Conservation (phyloP, 2,329 filamentous ascomycete genomes). For the Colletotrichum plurivorum region DNA sequence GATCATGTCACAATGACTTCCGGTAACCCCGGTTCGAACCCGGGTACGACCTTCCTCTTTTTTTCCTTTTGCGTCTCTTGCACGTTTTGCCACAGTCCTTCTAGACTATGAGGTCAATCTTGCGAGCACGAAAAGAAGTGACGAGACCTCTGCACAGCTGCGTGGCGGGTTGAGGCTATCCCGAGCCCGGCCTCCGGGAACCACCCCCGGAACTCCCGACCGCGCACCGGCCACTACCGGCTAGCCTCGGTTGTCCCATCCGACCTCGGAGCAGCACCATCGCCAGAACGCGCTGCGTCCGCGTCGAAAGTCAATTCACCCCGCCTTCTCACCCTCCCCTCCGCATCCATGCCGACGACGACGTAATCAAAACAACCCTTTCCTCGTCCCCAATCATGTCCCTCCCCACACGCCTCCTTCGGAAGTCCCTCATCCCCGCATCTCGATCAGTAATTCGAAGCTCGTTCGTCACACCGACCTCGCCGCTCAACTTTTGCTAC, state of each 20-base stretch:
- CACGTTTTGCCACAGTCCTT: no score
- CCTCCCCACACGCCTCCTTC: constrained; percentile 16
- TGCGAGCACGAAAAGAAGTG: no score
- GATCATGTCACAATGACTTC: constrained; percentile 17
- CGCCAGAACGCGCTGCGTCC: neutral
- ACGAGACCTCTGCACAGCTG: no score
- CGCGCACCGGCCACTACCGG: neutral
- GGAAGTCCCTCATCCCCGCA: constrained; percentile 27
- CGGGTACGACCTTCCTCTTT: constrained; percentile 31
- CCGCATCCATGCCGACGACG: neutral
- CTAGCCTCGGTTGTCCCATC: constrained; percentile 13
- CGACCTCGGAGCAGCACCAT: constrained; percentile 6
- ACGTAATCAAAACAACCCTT: neutral
- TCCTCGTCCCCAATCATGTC: constrained; percentile 15
- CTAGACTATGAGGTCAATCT: no score
- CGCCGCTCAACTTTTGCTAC: constrained; percentile 6
- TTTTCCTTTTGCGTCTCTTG: neutral
- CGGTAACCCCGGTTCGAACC: constrained; percentile 40
- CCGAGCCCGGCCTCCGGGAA: neutral
- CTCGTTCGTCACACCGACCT: neutral
- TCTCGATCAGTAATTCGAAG: neutral
- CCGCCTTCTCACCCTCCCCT: neutral
- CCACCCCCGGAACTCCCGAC: constrained; percentile 1
- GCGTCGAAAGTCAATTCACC: neutral
- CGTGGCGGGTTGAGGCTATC: neutral